phyloP scores from a whole-genome alignment of 2,329 filamentous ascomycete genomes.

The Aureobasidium mangrovei region DNA sequence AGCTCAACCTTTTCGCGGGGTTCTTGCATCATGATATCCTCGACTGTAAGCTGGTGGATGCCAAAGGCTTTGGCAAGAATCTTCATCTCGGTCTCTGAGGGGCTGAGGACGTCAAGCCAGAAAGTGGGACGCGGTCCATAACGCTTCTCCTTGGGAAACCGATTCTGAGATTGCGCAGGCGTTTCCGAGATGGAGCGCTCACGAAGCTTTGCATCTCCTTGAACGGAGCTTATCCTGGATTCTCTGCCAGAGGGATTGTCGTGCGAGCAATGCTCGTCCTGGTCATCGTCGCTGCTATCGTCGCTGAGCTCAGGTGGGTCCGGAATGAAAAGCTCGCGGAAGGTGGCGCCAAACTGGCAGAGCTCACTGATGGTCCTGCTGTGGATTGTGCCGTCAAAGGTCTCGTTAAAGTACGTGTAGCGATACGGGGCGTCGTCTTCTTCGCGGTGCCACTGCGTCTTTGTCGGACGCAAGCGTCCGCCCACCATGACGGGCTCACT shows the following conservation, averaged over 20 bases:
- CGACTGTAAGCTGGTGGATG: conserved; percentile 88
- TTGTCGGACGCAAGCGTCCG: conserved; percentile 71
- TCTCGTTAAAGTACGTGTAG: conserved; percentile 98
- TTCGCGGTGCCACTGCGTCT: conserved; percentile 72
- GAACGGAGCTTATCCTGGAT: conserved; percentile 1
- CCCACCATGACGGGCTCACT: conserved; percentile 90
- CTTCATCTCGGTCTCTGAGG: conserved; percentile 93
- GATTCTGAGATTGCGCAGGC: conserved; percentile 14
- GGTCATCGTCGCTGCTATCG: conserved; percentile 56
- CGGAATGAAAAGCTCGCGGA: conserved; percentile 82
- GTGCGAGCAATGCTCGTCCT: conserved; percentile 35
- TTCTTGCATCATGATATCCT: conserved; percentile 97
- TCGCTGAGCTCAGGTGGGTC: conserved; percentile 72
- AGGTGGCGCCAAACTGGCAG: conserved; percentile 73
- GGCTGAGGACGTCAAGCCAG: conserved; percentile 89
- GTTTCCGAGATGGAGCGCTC: conserved; percentile 27
- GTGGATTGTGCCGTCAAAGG: conserved; percentile 91
- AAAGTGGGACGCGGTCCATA: conserved; percentile 80
- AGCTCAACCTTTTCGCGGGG: conserved; percentile 96
- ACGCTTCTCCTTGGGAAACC: conserved; percentile 26
- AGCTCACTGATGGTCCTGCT: conserved; percentile 92
- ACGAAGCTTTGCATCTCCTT: conserved; percentile 21
- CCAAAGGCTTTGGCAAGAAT: conserved; percentile 85
- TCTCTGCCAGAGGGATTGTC: conserved; percentile 19
- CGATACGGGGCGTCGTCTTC: conserved; percentile 87